Base-by-base conservation (phyloP, 78 protist species). In the Dictyostelium brefeldianum region DNA sequence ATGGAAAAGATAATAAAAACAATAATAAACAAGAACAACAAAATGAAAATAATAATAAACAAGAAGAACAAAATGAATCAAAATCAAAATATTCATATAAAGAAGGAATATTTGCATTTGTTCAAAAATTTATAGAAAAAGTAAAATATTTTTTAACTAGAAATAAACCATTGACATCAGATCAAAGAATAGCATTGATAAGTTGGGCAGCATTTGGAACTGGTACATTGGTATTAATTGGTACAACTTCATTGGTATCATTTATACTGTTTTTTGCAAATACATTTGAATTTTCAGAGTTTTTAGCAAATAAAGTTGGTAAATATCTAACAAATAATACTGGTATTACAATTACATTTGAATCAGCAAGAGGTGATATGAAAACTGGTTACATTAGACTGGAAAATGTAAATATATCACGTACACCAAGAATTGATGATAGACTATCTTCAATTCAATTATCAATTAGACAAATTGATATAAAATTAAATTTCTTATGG, bases 161-260 rank as follows among this genome's bases (percentile, higher is more conserved):
- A 87, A 75, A 78, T 77, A 87, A 77, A 77, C 93, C 93, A 1
- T 51, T 87, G 29, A 87, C 93, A 4, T 78, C 84, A 3, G 93
- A 87, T 87, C 93, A 87, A 43, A 74, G 69, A 22, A 75, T 87
- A 62, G 84, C 84, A 27, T 36, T 87, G 2, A 48, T 87, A 31
- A 87, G 93, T 77, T 87, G 93, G 93, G 48, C 80, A 5, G 29
- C 80, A 5, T 77, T 87, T 87, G 93, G 93, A n/a, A 87, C 93
- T 22, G 93, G 84, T n/a, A n/a, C 84, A 7, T 47, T 87, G 4
- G 75, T 65, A 15, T 62, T 87, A 18, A 36, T 87, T 18, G 84
- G 93, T 50, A 87, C 93, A 20, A 87, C 93, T 1, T 75, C 93
- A 11, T 47, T 87, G 3, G 84, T 87, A 4, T 87, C 93, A 25